phyloP scores from a whole-genome alignment of 306 rosid genomes.

The Urtica urens region DNA sequence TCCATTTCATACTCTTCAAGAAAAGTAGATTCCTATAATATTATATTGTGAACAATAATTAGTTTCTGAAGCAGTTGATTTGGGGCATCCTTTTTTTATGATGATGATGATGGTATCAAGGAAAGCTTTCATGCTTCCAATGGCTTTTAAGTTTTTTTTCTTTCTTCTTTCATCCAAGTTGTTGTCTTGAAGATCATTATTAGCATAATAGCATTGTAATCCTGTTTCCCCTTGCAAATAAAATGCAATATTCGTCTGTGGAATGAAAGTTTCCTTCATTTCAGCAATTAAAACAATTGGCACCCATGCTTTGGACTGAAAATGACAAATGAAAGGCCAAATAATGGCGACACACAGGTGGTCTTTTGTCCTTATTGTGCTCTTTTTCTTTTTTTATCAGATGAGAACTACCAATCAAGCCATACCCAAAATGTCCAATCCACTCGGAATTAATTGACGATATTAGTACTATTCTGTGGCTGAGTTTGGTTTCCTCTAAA shows the following conservation, averaged over 20 bases:
- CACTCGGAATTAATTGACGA: background rate
- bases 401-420: background rate
- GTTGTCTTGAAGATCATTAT: constrained; percentile 5
- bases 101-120: constrained; percentile 1
- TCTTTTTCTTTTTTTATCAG: background rate
- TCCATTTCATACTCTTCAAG: too few species aligned
- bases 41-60: constrained; percentile 10
- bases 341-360: too few species aligned
- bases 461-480: background rate
- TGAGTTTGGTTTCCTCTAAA: too few species aligned
- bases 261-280: too few species aligned
- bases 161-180: constrained; percentile 13
- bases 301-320: too few species aligned
- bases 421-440: background rate
- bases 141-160: constrained; percentile 8
- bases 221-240: background rate
- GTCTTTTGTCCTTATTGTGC: constrained; percentile 1
- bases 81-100: background rate
- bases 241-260: too few species aligned
- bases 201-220: background rate
- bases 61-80: constrained; percentile 1
- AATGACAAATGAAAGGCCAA: too few species aligned
- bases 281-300: too few species aligned
- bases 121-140: constrained; percentile 13
- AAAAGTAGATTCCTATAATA: too few species aligned